These are phyloP conservation scores for Salix arbutifolia DNA, from an alignment of 345 rosid species.

Conservation along the genomic window DNA sequence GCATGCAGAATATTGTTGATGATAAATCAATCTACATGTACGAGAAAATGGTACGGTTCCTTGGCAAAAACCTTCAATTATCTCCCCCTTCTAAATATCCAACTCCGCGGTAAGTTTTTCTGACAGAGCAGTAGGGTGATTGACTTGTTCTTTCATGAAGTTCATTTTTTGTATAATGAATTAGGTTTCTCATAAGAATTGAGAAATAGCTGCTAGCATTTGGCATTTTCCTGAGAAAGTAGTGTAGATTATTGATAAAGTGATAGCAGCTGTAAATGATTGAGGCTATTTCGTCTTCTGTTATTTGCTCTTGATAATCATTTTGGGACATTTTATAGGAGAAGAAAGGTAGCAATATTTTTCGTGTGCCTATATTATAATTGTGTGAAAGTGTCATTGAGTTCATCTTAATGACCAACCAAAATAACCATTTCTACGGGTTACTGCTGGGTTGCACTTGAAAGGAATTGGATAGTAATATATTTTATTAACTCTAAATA, in stretches of 20 bases:
- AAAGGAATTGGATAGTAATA: not conserved
- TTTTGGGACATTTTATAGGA: too few relatives aligned
- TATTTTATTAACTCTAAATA: not conserved
- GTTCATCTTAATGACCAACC: not conserved
- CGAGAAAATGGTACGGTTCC: conserved; percentile 68
- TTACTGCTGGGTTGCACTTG: not conserved
- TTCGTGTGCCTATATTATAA: too few relatives aligned
- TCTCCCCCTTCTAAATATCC: not conserved
- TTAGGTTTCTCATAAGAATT: not conserved
- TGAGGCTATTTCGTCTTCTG: too few relatives aligned
- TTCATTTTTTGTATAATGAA: not conserved
- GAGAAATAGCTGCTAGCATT: not conserved
- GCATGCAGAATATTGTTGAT: conserved; percentile 72
- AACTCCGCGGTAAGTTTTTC: not conserved
- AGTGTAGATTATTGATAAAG: not conserved
- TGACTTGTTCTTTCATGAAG: not conserved
- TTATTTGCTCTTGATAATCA: too few relatives aligned
- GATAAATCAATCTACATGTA: conserved; percentile 60
- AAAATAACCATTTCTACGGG: not conserved
- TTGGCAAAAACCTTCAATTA: conserved; percentile 6
- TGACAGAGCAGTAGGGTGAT: not conserved
- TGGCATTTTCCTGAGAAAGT: not conserved
- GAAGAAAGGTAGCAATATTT: too few relatives aligned
- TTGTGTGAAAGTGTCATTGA: too few relatives aligned
- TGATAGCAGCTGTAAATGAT: too few relatives aligned